Percentiles rank a stretch among this genome's conserved stretches.
Evolutionary conservation across 768 basidiomycete species (phyloP).

Genomic region (Epithele typhae): DNA sequence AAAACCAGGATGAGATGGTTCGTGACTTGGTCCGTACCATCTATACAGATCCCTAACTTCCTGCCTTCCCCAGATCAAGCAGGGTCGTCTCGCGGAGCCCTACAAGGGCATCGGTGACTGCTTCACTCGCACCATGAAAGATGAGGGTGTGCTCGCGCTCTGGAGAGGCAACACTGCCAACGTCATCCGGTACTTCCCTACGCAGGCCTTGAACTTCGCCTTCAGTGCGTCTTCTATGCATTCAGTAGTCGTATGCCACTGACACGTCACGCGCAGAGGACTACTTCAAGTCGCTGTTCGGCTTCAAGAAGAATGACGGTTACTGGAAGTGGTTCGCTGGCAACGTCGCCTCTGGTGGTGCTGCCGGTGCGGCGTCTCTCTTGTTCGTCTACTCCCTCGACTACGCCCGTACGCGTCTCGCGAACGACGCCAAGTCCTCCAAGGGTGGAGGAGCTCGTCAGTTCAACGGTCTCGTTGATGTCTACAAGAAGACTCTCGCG

Average conservation of each 20-base stretch:
- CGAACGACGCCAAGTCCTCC: slow-evolving; percentile 94
- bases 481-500: slow-evolving; percentile 96
- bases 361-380: slow-evolving; percentile 96
- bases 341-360: slow-evolving; percentile 98
- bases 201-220: slow-evolving; percentile 99
- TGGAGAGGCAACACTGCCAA: slow-evolving; percentile 99
- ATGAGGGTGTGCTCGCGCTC: slow-evolving; percentile 92
- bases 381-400: slow-evolving; percentile 99
- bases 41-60: neutral
- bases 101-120: slow-evolving; percentile 98
- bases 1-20: slow-evolving; percentile 99
- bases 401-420: slow-evolving; percentile 98
- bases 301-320: slow-evolving; percentile 96
- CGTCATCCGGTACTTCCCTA: slow-evolving; percentile 99
- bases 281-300: slow-evolving; percentile 98
- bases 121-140: slow-evolving; percentile 85
- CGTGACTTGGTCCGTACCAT: slow-evolving; percentile 9
- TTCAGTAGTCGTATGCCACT: slow-evolving; percentile 2
- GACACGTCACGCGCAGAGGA: slow-evolving; percentile 57
- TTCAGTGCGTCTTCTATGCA: slow-evolving; percentile 72
- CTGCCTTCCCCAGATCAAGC: slow-evolving; percentile 74
- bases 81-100: slow-evolving; percentile 92
- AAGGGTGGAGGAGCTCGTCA: slow-evolving; percentile 92
- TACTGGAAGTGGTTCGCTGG: slow-evolving; percentile 99
- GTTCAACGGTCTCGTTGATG: slow-evolving; percentile 98